Base-by-base conservation (phyloP, 495 filamentous ascomycete species). In the Podospora conica region DNA sequence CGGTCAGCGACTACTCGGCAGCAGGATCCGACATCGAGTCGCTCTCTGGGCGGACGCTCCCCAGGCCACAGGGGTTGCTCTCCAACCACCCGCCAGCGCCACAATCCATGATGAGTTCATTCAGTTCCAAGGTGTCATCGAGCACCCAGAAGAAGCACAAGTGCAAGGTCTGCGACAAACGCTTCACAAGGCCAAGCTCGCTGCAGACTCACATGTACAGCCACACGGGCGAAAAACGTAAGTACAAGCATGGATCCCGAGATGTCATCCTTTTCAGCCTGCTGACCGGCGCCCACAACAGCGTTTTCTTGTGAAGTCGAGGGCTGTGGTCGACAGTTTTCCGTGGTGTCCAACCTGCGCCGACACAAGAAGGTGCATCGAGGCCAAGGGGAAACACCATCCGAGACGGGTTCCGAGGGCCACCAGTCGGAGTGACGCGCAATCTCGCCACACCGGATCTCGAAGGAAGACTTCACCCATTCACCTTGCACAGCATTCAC, bases 61-160 rank as follows among this genome's bases (percentile, higher is more conserved):
- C 94, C 3, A 84, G 92, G 66, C 91, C 93, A 9, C 85, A 86
- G 21, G 86, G 82, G 40, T 80, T 96, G 31, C 79, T 96, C 65
- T 82, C 84, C 57, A 86, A 83, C 63, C 86, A 78, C 66, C 92
- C 92, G 29, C 91, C 92, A 0, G 93, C 92, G 29, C 94, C 93
- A 15, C 91, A 95, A 74, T 94, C 93, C 3, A 97, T 98, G 92
- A 98, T 98, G 95, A 88, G 91, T 58, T 94, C 96, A 68, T 98
- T 98, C 82, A 97, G 91, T 81, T 97, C 95, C 55, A 98, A 97
- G 76, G 88, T 97, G 58, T 91, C 92, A 10, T 94, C 92, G 23
- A 96, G 91, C 79, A 93, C 95, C 27, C 94, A 98, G 74, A 98
- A 98, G 87, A 98, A 98, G 83, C 95, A 98, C 81, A 97, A 97